phyloP scores from a whole-genome alignment of 768 basidiomycete genomes.

The Kwoniella sp. region DNA sequence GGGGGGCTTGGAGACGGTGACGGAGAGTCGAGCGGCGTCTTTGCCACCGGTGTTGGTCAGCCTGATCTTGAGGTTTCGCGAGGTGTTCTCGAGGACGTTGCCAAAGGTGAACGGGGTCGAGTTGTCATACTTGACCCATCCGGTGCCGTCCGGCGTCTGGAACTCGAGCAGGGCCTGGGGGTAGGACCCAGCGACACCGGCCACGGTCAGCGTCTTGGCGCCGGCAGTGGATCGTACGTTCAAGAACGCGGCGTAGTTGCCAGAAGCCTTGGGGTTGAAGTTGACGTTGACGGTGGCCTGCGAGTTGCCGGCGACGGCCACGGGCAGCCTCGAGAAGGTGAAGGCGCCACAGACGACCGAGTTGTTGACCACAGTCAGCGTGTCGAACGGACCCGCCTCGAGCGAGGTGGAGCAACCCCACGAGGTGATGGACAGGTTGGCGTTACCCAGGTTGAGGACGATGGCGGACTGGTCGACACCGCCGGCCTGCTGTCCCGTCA shows the following conservation, averaged over 20 bases:
- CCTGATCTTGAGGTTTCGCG: conserved; percentile 10
- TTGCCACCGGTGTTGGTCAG: conserved; percentile 10
- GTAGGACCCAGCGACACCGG: conserved; percentile 9
- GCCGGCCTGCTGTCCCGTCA: conserved; percentile 10
- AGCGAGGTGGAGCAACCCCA: conserved; percentile 2
- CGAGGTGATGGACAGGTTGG: conserved; percentile 12
- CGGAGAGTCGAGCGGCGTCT: conserved; percentile 6
- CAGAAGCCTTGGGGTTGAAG: conserved; percentile 7
- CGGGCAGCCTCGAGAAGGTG: conserved; percentile 8
- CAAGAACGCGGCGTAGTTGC: conserved; percentile 10
- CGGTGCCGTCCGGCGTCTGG: conserved; percentile 10
- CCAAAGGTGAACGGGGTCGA: conserved; percentile 10
- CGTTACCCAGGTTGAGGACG: conserved; percentile 8
- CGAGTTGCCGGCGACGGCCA: conserved; percentile 1
- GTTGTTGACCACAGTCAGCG: not conserved
- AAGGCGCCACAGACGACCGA: conserved; percentile 5
- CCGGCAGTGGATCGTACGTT: conserved; percentile 9
- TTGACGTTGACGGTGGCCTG: conserved; percentile 11
- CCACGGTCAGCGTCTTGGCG: conserved; percentile 2
- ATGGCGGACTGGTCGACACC: conserved; percentile 13
- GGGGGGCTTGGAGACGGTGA: conserved; percentile 14
- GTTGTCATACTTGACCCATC: conserved; percentile 13
- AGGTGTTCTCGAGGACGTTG: conserved; percentile 9
- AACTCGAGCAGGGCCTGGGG: conserved; percentile 13
- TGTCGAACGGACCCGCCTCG: conserved; percentile 12